Base-by-base conservation (phyloP, 1,284 basidiomycete genomes). In the Melampsora abietis-canadensis region DNA sequence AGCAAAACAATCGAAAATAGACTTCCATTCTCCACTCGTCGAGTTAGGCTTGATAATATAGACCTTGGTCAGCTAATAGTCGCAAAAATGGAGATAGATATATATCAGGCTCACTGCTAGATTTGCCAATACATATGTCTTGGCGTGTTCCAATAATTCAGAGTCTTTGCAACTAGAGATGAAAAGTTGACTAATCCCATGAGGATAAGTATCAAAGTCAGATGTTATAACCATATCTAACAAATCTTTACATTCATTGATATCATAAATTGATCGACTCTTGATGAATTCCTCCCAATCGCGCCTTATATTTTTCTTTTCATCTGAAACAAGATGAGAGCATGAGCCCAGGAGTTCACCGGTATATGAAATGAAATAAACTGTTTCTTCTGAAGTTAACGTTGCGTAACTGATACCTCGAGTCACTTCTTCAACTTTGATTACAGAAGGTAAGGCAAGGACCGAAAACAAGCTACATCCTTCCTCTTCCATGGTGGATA, bases 91-190 rank as follows among this genome's bases (percentile, higher is more conserved):
- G 6, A 54, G 27, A 54, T 21, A 54, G 5, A 54, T 21, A n/a
- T 21, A 54, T 21, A 54, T 21, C n/a, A 57, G 27, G 14, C 51
- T 57, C 19, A 57, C 51, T 14, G 51, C 48, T 24, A 54, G 24
- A 54, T 54, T 54, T 15, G 48, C 48, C 24, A 54, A 54, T n/a
- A 54, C 48, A 54, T 54, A 54, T n/a, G 48, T 54, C 48, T 54
- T 54, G 17, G 51, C 51, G n/a, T 21, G 12, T 15, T 57, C n/a
- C 8, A n/a, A 27, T 57, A 21, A 57, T 21, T 57, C 51, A 21
- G 27, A 21, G 51, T 57, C 19, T 10, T 57, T 57, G n/a, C 51
- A 57, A 27, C 51, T 24, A n/a, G n/a, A 21, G 21, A 57, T n/a
- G 51, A 57, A 57, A 57, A 21, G 51, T 57, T 5, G 51, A 27